Evolutionary conservation across 306 rosid genomes (phyloP).

Genomic region (Leucaena leucocephala): DNA sequence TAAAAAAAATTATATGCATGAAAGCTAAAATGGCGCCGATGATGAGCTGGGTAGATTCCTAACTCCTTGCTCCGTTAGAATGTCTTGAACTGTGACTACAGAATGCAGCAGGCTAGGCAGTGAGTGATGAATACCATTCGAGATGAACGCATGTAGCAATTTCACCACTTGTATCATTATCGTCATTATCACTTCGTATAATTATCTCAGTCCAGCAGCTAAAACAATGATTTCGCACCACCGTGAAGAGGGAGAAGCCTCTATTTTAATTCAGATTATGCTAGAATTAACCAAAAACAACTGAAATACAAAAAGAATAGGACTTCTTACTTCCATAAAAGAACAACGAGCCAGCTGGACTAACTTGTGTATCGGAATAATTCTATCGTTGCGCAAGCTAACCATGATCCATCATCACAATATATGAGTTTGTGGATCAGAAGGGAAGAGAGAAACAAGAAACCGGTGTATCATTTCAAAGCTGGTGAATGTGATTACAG

Average conservation of each 20-base stretch:
- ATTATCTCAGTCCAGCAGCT: slow-evolving; percentile 34
- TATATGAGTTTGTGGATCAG: slow-evolving; percentile 51
- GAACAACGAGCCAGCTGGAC: slow-evolving; percentile 7
- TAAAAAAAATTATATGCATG: too few species aligned
- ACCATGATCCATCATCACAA: slow-evolving; percentile 40
- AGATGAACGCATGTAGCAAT: neutral
- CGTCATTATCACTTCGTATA: slow-evolving; percentile 51
- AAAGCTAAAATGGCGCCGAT: neutral
- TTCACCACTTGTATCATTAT: slow-evolving; percentile 36
- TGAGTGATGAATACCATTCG: neutral
- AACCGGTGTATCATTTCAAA: slow-evolving; percentile 69
- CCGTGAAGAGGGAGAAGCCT: neutral
- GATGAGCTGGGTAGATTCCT: neutral
- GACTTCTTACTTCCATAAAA: slow-evolving; percentile 2
- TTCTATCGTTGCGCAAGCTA: slow-evolving; percentile 12
- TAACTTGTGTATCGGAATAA: slow-evolving; percentile 8
- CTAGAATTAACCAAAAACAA: slow-evolving; percentile 34
- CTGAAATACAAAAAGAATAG: slow-evolving; percentile 38
- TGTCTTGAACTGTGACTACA: neutral
- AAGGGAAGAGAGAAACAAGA: slow-evolving; percentile 50
- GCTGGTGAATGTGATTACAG: slow-evolving; percentile 68
- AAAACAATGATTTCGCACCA: slow-evolving; percentile 33
- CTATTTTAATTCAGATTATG: slow-evolving; percentile 12
- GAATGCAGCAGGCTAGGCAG: neutral
- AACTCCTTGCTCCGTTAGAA: neutral